Evolutionary conservation across 1,284 basidiomycete species (phyloP).

Genomic region (Microbotryomycetes sp.): DNA sequence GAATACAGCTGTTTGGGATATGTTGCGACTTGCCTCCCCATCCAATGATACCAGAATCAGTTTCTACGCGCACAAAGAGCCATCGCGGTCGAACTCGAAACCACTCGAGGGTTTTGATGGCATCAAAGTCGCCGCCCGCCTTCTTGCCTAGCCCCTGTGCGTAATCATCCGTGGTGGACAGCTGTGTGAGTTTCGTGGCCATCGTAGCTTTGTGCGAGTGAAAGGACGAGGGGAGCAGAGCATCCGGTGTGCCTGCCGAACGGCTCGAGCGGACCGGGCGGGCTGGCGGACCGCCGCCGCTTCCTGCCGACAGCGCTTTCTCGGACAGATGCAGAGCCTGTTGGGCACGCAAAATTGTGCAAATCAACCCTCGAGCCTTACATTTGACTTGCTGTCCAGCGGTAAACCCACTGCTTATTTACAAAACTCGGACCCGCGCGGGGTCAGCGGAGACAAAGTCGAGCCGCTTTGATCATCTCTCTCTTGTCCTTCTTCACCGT

Average conservation of each 20-base stretch:
- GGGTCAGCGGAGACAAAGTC: no score
- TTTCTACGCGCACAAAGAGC: conserved; percentile 65
- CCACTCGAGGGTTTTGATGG: conserved; percentile 41
- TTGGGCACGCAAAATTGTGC: background rate
- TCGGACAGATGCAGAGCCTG: no score
- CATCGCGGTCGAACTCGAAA: conserved; percentile 67
- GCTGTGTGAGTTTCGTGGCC: background rate
- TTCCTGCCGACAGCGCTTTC: background rate
- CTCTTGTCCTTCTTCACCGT: background rate
- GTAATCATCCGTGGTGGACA: background rate
- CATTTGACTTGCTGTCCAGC: no score
- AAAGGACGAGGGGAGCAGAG: background rate
- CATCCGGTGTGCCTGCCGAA: background rate
- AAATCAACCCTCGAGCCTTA: no score
- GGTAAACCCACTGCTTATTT: no score
- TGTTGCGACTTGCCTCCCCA: conserved; percentile 45
- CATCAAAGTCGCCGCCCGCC: conserved; percentile 13
- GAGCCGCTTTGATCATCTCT: background rate
- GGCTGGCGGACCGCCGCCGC: no score
- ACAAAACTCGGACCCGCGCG: no score
- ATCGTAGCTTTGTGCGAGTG: background rate
- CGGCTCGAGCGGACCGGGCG: background rate
- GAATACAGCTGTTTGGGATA: background rate
- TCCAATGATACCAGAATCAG: conserved; percentile 58
- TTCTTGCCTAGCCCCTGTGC: background rate